These are phyloP conservation scores for Colletotrichum echinochloae DNA, from an alignment of 2,329 filamentous ascomycete genomes.

Conservation along the genomic window DNA sequence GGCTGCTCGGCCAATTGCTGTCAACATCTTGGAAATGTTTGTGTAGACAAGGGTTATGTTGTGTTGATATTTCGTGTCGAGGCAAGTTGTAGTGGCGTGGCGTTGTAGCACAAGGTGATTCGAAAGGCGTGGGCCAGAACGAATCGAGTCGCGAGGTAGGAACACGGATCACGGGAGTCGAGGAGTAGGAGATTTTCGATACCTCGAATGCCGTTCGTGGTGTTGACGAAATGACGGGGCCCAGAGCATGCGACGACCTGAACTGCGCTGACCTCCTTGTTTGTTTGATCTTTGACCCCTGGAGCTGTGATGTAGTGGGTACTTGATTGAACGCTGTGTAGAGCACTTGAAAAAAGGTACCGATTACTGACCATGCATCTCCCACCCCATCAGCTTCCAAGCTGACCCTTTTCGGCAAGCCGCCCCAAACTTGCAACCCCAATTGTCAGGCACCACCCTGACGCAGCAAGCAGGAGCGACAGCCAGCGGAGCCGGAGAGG, in stretches of 20 bases:
- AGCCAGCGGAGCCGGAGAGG: conserved; percentile 39
- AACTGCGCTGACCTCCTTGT: conserved; percentile 31
- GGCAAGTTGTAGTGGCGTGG: not conserved
- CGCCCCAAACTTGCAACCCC: conserved; percentile 29
- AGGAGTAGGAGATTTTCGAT: conserved; percentile 2
- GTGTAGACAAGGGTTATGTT: conserved; percentile 2
- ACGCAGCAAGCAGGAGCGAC: conserved; percentile 24
- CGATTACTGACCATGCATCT: not conserved
- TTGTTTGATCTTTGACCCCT: conserved; percentile 32
- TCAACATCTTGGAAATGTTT: conserved; percentile 53
- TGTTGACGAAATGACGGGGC: conserved; percentile 32
- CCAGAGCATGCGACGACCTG: conserved; percentile 30
- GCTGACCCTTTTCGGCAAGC: conserved; percentile 34
- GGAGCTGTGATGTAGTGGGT: conserved; percentile 20
- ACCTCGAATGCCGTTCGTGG: conserved; percentile 29
- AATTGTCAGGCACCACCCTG: conserved; percentile 35
- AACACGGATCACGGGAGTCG: conserved; percentile 12
- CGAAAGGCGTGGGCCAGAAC: not conserved
- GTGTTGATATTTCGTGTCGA: conserved; percentile 10
- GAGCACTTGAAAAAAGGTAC: not conserved
- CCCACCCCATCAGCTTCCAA: conserved; percentile 19
- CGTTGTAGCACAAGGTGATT: not conserved
- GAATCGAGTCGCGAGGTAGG: conserved; percentile 10
- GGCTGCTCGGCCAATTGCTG: conserved; percentile 54
- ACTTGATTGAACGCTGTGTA: not conserved